phyloP scores from a whole-genome alignment of 2,329 filamentous ascomycete genomes.

The Claviceps sp. region DNA sequence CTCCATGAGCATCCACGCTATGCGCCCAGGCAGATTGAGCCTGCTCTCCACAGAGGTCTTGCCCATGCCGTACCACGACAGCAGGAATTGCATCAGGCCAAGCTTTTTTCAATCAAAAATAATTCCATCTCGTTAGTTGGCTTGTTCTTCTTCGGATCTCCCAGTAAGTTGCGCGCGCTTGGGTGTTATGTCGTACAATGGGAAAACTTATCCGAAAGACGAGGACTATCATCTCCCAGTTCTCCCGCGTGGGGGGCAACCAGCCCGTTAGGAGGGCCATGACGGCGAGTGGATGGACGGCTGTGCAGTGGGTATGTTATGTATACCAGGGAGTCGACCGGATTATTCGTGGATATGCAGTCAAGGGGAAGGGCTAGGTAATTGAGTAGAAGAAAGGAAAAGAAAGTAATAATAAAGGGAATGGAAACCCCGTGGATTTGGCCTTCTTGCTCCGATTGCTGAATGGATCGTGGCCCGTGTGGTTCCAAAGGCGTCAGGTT shows the following conservation, averaged over 20 bases:
- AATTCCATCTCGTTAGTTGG: not conserved
- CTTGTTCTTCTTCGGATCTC: too few relatives aligned
- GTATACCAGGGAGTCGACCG: too few relatives aligned
- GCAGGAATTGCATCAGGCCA: slow-evolving; percentile 59
- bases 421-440: too few relatives aligned
- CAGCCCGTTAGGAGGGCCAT: slow-evolving; percentile 36
- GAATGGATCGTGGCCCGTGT: too few relatives aligned
- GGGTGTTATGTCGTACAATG: slow-evolving; percentile 23
- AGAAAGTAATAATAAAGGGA: too few relatives aligned
- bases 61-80: slow-evolving; percentile 79
- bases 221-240: slow-evolving; percentile 39
- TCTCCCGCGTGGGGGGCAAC: slow-evolving; percentile 43
- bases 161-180: not conserved
- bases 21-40: slow-evolving; percentile 77
- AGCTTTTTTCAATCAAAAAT: slow-evolving; percentile 34
- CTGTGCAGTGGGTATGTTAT: too few relatives aligned
- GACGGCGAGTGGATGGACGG: too few relatives aligned
- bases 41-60: slow-evolving; percentile 68
- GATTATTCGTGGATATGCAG: too few relatives aligned
- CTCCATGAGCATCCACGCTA: slow-evolving; percentile 87
- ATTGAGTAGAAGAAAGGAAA: too few relatives aligned
- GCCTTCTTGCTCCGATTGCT: too few relatives aligned
- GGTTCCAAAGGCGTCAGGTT: too few relatives aligned
- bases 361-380: too few relatives aligned
- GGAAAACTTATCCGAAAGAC: slow-evolving; percentile 41